These are phyloP conservation scores for Tolypocladium cylindrosporum DNA, from an alignment of 2,329 filamentous ascomycete genomes.

Conservation along the genomic window DNA sequence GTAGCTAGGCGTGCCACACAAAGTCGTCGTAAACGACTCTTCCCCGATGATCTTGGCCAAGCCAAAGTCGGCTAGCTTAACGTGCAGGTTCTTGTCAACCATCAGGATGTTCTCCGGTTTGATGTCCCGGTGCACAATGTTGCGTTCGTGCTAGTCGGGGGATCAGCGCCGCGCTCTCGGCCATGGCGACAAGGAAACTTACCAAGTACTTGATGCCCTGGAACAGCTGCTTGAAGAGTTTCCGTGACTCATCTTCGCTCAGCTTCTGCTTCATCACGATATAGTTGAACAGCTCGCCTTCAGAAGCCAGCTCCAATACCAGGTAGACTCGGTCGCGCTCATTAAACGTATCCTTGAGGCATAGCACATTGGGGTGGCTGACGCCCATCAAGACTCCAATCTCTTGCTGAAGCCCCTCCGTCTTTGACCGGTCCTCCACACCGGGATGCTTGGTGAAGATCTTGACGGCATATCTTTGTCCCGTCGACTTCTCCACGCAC, in stretches of 20 bases:
- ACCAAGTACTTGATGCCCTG: conserved; percentile 93
- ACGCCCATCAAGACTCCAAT: conserved; percentile 97
- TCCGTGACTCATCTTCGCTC: conserved; percentile 72
- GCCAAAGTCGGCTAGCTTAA: conserved; percentile 94
- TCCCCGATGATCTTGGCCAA: conserved; percentile 98
- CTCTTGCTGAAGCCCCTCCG: conserved; percentile 84
- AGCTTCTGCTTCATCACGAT: conserved; percentile 89
- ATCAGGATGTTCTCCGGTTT: conserved; percentile 95
- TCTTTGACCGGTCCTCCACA: conserved; percentile 73
- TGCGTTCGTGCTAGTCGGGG: conserved; percentile 70
- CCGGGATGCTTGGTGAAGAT: conserved; percentile 80
- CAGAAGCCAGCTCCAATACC: conserved; percentile 78
- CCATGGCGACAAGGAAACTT: conserved; percentile 23
- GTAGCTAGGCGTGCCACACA: conserved; percentile 95
- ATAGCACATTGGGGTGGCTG: conserved; percentile 85
- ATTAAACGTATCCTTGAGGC: conserved; percentile 90
- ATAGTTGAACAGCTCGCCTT: conserved; percentile 92
- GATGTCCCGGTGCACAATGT: conserved; percentile 95
- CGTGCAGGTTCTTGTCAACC: conserved; percentile 70
- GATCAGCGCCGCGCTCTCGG: not conserved
- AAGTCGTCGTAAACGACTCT: conserved; percentile 91
- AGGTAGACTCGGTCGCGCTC: conserved; percentile 86
- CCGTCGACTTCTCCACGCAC: conserved; percentile 76
- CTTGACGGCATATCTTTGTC: conserved; percentile 83
- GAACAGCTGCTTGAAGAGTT: conserved; percentile 84